A percentile compares a stretch with the other conserved stretches of the same genome.
Evolutionary conservation across 805 yeast species (phyloP).

Genomic region (Starmerella etchellsii): DNA sequence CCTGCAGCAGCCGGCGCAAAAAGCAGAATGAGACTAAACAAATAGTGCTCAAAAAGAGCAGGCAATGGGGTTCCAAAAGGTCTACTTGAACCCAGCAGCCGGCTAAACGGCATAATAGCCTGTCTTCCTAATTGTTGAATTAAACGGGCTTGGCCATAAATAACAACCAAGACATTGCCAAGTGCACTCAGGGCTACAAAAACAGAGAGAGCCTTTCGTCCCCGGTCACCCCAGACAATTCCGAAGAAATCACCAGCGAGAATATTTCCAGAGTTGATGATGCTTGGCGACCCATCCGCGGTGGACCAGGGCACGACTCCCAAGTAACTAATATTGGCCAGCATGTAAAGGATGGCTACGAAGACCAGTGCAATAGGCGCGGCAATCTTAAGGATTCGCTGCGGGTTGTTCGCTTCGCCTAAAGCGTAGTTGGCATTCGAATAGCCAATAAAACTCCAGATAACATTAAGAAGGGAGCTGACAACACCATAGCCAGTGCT

Average conservation of each 20-base stretch:
- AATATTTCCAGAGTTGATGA: slow-evolving; percentile 47
- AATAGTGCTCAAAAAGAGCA: slow-evolving; percentile 65
- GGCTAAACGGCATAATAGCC: slow-evolving; percentile 63
- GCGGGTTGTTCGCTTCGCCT: slow-evolving; percentile 66
- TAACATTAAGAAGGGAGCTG: slow-evolving; percentile 63
- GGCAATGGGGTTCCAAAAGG: slow-evolving; percentile 65
- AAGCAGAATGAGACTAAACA: slow-evolving; percentile 59
- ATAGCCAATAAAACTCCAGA: slow-evolving; percentile 77
- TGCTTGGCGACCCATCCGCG: slow-evolving; percentile 27
- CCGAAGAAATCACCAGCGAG: slow-evolving; percentile 67
- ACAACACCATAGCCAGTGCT: slow-evolving; percentile 33
- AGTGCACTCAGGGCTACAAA: slow-evolving; percentile 71
- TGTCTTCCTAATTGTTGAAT: slow-evolving; percentile 73
- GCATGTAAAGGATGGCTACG: slow-evolving; percentile 54
- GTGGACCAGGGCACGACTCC: slow-evolving; percentile 28
- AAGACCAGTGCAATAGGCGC: slow-evolving; percentile 60
- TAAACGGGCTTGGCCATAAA: slow-evolving; percentile 70
- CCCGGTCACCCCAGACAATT: slow-evolving; percentile 54
- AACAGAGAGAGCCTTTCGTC: slow-evolving; percentile 61
- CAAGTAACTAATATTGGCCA: slow-evolving; percentile 64
- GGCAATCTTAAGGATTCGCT: slow-evolving; percentile 51
- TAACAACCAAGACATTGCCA: slow-evolving; percentile 71
- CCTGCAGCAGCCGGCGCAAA: slow-evolving; percentile 60
- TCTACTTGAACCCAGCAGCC: slow-evolving; percentile 53
- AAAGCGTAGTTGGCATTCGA: slow-evolving; percentile 74